phyloP scores from a whole-genome alignment of 2,329 filamentous ascomycete genomes.

The Colletotrichum scovillei region DNA sequence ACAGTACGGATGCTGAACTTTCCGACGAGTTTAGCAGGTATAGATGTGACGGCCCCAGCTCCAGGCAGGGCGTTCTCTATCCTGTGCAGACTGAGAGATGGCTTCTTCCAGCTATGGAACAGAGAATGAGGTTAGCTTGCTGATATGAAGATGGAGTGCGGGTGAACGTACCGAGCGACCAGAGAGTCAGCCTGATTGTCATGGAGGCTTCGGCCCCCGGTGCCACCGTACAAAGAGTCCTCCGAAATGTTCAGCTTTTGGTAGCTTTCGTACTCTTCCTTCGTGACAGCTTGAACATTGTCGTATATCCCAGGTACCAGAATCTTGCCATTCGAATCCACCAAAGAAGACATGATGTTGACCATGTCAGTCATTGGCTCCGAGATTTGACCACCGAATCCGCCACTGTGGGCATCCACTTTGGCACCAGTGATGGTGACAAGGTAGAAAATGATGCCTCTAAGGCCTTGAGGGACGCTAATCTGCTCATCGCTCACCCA shows the following conservation, averaged over 20 bases:
- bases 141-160: not conserved
- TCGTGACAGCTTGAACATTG: slow-evolving; percentile 87
- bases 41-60: slow-evolving; percentile 96
- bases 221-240: slow-evolving; percentile 90
- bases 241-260: slow-evolving; percentile 92
- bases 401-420: slow-evolving; percentile 94
- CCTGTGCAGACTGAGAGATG: slow-evolving; percentile 93
- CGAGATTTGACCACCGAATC: slow-evolving; percentile 95
- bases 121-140: not conserved
- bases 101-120: slow-evolving; percentile 86
- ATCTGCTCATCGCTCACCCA: slow-evolving; percentile 99
- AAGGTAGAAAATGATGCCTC: slow-evolving; percentile 97
- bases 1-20: slow-evolving; percentile 99
- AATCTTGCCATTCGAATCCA: slow-evolving; percentile 92
- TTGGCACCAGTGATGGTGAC: slow-evolving; percentile 90
- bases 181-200: slow-evolving; percentile 23
- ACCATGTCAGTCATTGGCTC: slow-evolving; percentile 98
- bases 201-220: slow-evolving; percentile 84
- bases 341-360: slow-evolving; percentile 82
- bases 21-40: slow-evolving; percentile 95
- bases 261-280: slow-evolving; percentile 90
- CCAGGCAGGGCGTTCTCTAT: slow-evolving; percentile 94
- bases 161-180: not conserved
- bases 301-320: slow-evolving; percentile 92
- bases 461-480: slow-evolving; percentile 95